Conservation (phyloP, 176 grass and related monocot genomes). For the Hordeum vulgare region DNA sequence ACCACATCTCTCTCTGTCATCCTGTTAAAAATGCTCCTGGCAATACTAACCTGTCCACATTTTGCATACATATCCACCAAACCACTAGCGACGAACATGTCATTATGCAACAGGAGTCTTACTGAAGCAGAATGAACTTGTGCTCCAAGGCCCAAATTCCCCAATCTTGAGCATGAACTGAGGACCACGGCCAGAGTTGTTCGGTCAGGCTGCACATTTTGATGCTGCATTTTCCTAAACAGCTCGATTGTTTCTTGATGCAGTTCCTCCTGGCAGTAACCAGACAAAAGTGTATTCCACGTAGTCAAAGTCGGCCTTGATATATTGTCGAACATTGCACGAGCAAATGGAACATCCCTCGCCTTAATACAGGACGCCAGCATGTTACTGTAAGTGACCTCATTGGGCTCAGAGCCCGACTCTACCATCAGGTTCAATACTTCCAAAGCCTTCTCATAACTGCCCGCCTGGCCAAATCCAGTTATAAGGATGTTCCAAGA, state of each 20-base stretch:
- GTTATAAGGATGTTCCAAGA: conserved; percentile 92
- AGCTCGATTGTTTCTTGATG: conserved; percentile 51
- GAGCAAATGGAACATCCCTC: conserved; percentile 48
- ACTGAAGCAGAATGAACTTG: conserved; percentile 69
- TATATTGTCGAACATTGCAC: conserved; percentile 75
- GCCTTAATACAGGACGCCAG: conserved; percentile 54
- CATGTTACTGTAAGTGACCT: conserved; percentile 82
- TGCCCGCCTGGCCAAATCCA: conserved; percentile 52
- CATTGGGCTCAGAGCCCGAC: conserved; percentile 61
- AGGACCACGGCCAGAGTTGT: conserved; percentile 78
- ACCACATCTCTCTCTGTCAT: conserved; percentile 72
- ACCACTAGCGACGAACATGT: conserved; percentile 73
- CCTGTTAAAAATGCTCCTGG: conserved; percentile 52
- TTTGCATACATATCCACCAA: conserved; percentile 87
- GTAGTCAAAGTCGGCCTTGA: conserved; percentile 46
- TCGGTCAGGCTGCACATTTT: conserved; percentile 53
- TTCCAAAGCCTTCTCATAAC: conserved; percentile 35
- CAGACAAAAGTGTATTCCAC: conserved; percentile 81
- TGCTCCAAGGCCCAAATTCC: conserved; percentile 45
- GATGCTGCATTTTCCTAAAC: conserved; percentile 73
- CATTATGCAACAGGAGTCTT: conserved; percentile 53
- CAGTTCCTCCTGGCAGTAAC: conserved; percentile 64
- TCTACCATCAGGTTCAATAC: conserved; percentile 60
- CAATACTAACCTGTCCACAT: conserved; percentile 44
- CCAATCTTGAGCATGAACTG: conserved; percentile 62